Evolutionary conservation across 163 green algal genomes (phyloP).

Genomic region (Chloromonas sp.): DNA sequence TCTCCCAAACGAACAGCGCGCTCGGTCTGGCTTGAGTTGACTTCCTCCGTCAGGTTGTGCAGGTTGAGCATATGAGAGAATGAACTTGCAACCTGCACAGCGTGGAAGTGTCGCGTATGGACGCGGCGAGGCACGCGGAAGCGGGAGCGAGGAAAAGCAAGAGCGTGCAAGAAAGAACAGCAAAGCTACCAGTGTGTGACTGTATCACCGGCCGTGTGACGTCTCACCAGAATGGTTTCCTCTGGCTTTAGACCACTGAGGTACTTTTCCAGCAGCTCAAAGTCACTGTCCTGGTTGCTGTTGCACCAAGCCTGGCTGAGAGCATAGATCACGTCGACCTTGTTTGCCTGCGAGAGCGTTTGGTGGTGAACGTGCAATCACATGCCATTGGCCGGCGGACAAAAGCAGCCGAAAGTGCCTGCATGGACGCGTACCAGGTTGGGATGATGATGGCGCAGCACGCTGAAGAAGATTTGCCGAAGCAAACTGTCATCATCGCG

Average conservation of each 20-base stretch:
- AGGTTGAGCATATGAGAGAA: conserved; percentile 98
- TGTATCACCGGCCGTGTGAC: too few species aligned
- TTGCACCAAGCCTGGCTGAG: conserved; percentile 70
- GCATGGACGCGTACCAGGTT: conserved; percentile 16
- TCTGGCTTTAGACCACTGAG: conserved; percentile 72
- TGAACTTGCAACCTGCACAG: conserved; percentile 65
- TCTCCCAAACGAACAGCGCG: conserved; percentile 67
- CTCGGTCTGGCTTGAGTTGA: conserved; percentile 66
- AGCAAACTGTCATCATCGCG: conserved; percentile 71
- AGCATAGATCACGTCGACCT: conserved; percentile 85
- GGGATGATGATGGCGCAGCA: conserved; percentile 60
- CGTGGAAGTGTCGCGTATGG: too few species aligned
- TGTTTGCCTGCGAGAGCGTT: conserved; percentile 48
- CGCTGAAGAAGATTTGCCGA: conserved; percentile 64
- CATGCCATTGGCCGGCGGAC: too few species aligned
- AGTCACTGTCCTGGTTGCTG: conserved; percentile 61
- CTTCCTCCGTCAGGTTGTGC: conserved; percentile 93
- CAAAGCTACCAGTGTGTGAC: too few species aligned
- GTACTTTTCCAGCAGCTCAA: conserved; percentile 76
- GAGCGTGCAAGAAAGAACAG: too few species aligned
- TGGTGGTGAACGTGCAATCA: conserved; percentile 24
- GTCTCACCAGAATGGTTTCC: conserved; percentile 74
- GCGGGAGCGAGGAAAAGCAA: too few species aligned
- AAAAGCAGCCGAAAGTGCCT: too few species aligned
- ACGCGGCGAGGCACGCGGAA: too few species aligned